phyloP scores from a whole-genome alignment of 1,284 basidiomycete species.

The Chalciporus piperatoides region DNA sequence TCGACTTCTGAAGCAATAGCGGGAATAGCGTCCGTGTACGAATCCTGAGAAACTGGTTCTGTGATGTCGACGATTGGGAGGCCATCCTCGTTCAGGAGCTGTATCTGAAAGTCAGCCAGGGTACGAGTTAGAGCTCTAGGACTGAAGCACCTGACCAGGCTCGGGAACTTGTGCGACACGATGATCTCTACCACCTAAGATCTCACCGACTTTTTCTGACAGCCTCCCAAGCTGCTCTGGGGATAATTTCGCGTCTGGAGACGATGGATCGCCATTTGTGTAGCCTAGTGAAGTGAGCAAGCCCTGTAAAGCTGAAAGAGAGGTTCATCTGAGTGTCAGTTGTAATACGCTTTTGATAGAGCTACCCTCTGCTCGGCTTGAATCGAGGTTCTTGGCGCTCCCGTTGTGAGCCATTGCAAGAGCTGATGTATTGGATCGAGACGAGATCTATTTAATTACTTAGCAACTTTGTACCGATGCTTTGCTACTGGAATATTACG shows the following conservation, averaged over 20 bases:
- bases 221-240: constrained; percentile 50
- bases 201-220: constrained; percentile 56
- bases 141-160: constrained; percentile 56
- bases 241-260: constrained; percentile 36
- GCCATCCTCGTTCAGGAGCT: constrained; percentile 73
- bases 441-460: background rate
- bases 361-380: constrained; percentile 25
- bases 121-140: constrained; percentile 14
- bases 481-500: constrained; percentile 14
- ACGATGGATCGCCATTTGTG: constrained; percentile 25
- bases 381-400: constrained; percentile 18
- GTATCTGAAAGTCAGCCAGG: constrained; percentile 19
- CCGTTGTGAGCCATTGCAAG: constrained; percentile 19
- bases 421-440: background rate
- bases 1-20: constrained; percentile 34
- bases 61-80: constrained; percentile 73
- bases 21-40: constrained; percentile 23
- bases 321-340: constrained; percentile 8
- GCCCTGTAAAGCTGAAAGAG: constrained; percentile 46
- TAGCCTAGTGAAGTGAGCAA: constrained; percentile 49
- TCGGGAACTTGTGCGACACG: constrained; percentile 42
- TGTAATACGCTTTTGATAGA: background rate
- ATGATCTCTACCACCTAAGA: constrained; percentile 48
- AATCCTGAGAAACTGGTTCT: constrained; percentile 45
- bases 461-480: background rate